Base-by-base conservation (phyloP, 441 rosid species). In the Rhodomyrtus psidioides region DNA sequence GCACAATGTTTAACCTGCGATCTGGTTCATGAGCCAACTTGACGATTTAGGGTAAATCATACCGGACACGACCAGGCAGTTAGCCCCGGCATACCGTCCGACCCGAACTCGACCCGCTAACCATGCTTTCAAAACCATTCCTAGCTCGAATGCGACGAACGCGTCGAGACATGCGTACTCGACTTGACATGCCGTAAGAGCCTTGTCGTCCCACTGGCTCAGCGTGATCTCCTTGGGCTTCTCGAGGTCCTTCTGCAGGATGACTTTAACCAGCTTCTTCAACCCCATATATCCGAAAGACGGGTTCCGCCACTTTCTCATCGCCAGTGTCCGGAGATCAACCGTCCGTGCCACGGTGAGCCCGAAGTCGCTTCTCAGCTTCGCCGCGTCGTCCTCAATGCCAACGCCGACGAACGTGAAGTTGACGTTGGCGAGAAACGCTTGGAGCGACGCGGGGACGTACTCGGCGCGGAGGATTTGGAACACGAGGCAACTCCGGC, bases 91-190 rank as follows among this genome's bases (percentile, higher is more conserved):
- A 2, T 0, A 65, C 26, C 76, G 30, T 9, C 4, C 14, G 3
- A 0, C 23, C 19, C 76, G 46, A 62, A 4, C 75, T 17, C 2
- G 0, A 30, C 44, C 12, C 42, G 4, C 75, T 30, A 5, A 30
- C 46, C 46, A 17, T 10, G 76, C 46, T 9, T 30, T 44, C 75
- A 59, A 3, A 30, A 30, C 14, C 75, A 62, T 62, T 62, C 75
- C 75, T 24, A 62, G 75, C 86, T 88, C 28, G 13, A 79, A 86
- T 7, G 84, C 83, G 4, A 88, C 51, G 4, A 53, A 84, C 8
- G 85, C 70, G 58, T 89, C 89, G 10, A 88, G 27, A 7, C 84
- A 82, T 6, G 70, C 85, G 24, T 46, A 86, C 21, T 88, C 59
- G 6, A 88, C 59, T 7, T 83, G 85, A 23, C 39, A 17, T 9